These are phyloP conservation scores for Sphagnum tenellum DNA, from an alignment of 225 moss, liverwort and hornwort genomes.

Conservation along the genomic window DNA sequence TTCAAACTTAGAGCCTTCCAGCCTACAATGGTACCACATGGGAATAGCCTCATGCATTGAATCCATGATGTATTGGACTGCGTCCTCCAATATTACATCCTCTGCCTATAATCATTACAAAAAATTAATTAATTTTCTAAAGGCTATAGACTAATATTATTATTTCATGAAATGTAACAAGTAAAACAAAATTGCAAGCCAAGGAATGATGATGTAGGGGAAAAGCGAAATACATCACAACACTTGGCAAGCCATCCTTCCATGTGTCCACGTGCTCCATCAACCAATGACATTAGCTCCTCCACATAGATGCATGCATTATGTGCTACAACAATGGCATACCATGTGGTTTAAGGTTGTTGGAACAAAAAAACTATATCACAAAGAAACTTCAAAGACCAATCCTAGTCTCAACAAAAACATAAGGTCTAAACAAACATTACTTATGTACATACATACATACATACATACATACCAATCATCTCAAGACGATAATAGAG, in stretches of 20 bases:
- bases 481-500: slow-evolving; percentile 58
- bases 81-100: slow-evolving; percentile 25
- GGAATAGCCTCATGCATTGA: slow-evolving; percentile 44
- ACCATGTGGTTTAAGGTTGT: background rate
- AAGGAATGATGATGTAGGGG: too few relatives aligned
- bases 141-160: background rate
- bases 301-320: slow-evolving; percentile 60
- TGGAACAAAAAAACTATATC: background rate
- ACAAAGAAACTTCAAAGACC: background rate
- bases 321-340: slow-evolving; percentile 38
- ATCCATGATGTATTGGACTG: slow-evolving; percentile 20
- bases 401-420: too few relatives aligned
- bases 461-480: slow-evolving; percentile 38
- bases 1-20: slow-evolving; percentile 28
- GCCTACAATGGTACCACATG: slow-evolving; percentile 37
- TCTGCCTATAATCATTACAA: slow-evolving; percentile 21
- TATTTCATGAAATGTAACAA: too few relatives aligned
- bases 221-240: slow-evolving; percentile 18
- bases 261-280: slow-evolving; percentile 34
- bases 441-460: too few relatives aligned
- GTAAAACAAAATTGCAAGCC: too few relatives aligned
- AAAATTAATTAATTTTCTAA: background rate
- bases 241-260: slow-evolving; percentile 34
- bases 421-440: too few relatives aligned
- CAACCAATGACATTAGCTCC: slow-evolving; percentile 66